Percentiles rank a stretch among this genome's conserved stretches.
phyloP scores from a whole-genome alignment of 345 rosid species.

The Mercurialis annua region DNA sequence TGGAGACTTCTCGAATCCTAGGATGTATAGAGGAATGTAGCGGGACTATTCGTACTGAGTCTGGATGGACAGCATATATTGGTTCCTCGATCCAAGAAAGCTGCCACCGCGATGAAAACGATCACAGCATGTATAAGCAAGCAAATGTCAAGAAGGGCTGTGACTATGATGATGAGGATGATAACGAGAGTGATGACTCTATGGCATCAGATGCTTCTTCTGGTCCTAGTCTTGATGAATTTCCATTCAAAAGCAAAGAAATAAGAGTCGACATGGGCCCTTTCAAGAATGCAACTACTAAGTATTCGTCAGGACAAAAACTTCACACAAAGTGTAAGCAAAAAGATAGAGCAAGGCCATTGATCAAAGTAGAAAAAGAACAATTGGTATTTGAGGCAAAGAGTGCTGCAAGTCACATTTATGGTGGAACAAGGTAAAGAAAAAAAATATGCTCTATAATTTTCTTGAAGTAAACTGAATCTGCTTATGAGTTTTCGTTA shows the following conservation, averaged over 20 bases:
- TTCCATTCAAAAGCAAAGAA: conserved; percentile 22
- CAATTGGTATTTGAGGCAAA: conserved; percentile 31
- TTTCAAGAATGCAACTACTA: conserved; percentile 29
- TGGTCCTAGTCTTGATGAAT: conserved; percentile 46
- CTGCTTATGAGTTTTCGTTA: background rate
- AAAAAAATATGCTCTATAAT: conserved; percentile 19
- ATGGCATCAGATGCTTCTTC: conserved; percentile 81
- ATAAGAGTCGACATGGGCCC: conserved; percentile 5
- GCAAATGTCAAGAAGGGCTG: conserved; percentile 13
- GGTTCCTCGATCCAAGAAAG: conserved; percentile 39
- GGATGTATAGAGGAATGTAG: conserved; percentile 37
- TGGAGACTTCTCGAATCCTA: conserved; percentile 46
- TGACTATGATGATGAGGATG: conserved; percentile 9
- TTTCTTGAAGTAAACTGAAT: too few species aligned
- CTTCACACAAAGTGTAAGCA: conserved; percentile 32
- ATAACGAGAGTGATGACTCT: conserved; percentile 56
- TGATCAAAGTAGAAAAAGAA: conserved; percentile 33
- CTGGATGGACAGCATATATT: conserved; percentile 70
- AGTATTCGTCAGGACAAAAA: conserved; percentile 31
- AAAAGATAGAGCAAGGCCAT: conserved; percentile 23
- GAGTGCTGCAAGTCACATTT: conserved; percentile 44
- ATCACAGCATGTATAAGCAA: conserved; percentile 17
- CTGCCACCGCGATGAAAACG: conserved; percentile 15
- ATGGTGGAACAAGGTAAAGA: conserved; percentile 41
- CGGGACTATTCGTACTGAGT: conserved; percentile 40